Conservation (phyloP, 176 grass and related monocot species). For the Hordeum marinum region DNA sequence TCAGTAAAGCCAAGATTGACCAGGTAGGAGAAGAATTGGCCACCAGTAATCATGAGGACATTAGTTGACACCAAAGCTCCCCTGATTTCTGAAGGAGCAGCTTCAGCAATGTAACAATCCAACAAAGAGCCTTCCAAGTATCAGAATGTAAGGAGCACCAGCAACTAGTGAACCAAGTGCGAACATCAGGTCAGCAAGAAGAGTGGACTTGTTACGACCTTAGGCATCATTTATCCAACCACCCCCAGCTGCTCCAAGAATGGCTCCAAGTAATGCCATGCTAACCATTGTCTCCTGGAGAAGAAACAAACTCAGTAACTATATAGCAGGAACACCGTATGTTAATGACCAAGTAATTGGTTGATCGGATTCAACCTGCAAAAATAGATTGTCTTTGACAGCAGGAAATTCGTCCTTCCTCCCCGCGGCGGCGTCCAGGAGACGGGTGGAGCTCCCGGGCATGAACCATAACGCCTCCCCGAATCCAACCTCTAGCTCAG, state of each 20-base stretch:
- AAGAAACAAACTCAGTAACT: conserved; percentile 24
- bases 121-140: conserved; percentile 80
- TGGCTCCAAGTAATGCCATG: conserved; percentile 90
- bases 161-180: conserved; percentile 74
- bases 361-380: conserved; percentile 57
- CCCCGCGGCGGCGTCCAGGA: conserved; percentile 29
- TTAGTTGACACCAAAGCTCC: conserved; percentile 86
- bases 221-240: conserved; percentile 96
- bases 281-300: conserved; percentile 94
- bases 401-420: conserved; percentile 72
- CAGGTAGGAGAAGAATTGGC: conserved; percentile 94
- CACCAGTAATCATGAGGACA: conserved; percentile 96
- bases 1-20: conserved; percentile 95
- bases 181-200: conserved; percentile 86
- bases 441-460: conserved; percentile 69
- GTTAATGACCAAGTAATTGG: not conserved
- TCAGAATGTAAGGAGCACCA: conserved; percentile 60
- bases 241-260: conserved; percentile 77
- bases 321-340: not conserved
- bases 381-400: conserved; percentile 62
- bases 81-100: conserved; percentile 87
- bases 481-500: conserved; percentile 17
- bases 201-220: conserved; percentile 75
- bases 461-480: conserved; percentile 13
- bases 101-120: conserved; percentile 93